phyloP scores from a whole-genome alignment of 805 yeast species.

The Millerozyma miso region DNA sequence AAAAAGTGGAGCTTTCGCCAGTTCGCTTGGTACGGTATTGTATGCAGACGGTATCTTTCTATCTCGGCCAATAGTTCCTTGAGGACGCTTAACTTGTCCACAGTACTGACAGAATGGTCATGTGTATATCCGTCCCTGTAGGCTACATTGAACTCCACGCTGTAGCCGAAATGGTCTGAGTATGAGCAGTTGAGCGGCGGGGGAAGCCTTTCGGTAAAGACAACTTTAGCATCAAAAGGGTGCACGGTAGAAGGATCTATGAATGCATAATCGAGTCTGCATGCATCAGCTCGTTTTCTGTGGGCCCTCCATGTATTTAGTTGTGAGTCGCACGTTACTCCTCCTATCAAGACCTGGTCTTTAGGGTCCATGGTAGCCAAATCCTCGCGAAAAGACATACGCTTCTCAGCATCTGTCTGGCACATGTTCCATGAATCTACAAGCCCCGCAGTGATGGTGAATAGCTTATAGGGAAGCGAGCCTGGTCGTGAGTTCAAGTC shows the following conservation, averaged over 20 bases:
- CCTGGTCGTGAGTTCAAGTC: conserved; percentile 90
- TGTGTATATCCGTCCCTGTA: conserved; percentile 4
- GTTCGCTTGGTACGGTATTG: conserved; percentile 53
- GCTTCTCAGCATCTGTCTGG: conserved; percentile 36
- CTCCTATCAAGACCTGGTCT: conserved; percentile 66
- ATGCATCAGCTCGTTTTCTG: conserved; percentile 61
- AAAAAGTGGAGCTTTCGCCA: conserved; percentile 69
- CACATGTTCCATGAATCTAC: conserved; percentile 78
- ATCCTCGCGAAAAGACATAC: conserved; percentile 9
- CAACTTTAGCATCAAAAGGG: conserved; percentile 63
- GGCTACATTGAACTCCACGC: conserved; percentile 24
- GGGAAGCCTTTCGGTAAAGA: conserved; percentile 66
- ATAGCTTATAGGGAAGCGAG: conserved; percentile 71
- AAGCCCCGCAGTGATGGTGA: conserved; percentile 65
- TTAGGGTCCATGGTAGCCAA: conserved; percentile 26
- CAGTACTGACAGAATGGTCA: conserved; percentile 1
- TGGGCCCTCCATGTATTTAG: conserved; percentile 81
- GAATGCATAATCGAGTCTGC: conserved; percentile 86
- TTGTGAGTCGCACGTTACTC: conserved; percentile 85
- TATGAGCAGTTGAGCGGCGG: conserved; percentile 54
- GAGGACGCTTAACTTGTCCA: conserved; percentile 33
- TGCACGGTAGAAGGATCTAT: conserved; percentile 53
- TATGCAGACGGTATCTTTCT: conserved; percentile 44
- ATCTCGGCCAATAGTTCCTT: conserved; percentile 23
- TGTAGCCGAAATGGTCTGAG: conserved; percentile 91